Conservation (phyloP, 345 rosid genomes). For the Kandelia obovata region DNA sequence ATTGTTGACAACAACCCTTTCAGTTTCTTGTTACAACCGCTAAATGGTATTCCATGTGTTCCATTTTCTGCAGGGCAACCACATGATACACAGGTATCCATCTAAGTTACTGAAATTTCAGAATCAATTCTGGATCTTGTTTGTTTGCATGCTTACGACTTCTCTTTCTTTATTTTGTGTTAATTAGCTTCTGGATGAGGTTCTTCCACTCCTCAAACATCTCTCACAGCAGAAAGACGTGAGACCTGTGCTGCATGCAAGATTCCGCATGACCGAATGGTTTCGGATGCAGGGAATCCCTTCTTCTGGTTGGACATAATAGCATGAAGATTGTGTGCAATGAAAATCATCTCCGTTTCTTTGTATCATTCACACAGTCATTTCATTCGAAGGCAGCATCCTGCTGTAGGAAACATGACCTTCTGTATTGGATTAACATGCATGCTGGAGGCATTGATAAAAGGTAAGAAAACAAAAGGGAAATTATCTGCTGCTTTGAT, state of each 20-base stretch:
- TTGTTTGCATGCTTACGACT: slow-evolving; percentile 6
- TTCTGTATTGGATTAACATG: slow-evolving; percentile 29
- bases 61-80: slow-evolving; percentile 87
- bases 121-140: neutral
- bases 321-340: slow-evolving; percentile 8
- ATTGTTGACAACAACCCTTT: slow-evolving; percentile 96
- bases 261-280: slow-evolving; percentile 96
- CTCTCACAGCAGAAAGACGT: slow-evolving; percentile 84
- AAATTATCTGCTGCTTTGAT: slow-evolving; percentile 17
- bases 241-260: slow-evolving; percentile 62
- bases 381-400: slow-evolving; percentile 20
- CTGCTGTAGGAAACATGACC: slow-evolving; percentile 12
- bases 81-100: slow-evolving; percentile 63
- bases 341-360: slow-evolving; percentile 5
- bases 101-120: neutral
- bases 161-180: slow-evolving; percentile 4
- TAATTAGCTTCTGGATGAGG: slow-evolving; percentile 77
- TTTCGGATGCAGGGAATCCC: slow-evolving; percentile 93
- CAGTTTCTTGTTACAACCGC: slow-evolving; percentile 90
- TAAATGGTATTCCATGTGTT: slow-evolving; percentile 83
- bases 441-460: slow-evolving; percentile 16
- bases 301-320: slow-evolving; percentile 41
- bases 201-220: slow-evolving; percentile 86
- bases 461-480: slow-evolving; percentile 1
- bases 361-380: slow-evolving; percentile 14